Evolutionary conservation across 2,329 filamentous ascomycete genomes (phyloP).

Genomic region (Aspergillus pseudotamarii): DNA sequence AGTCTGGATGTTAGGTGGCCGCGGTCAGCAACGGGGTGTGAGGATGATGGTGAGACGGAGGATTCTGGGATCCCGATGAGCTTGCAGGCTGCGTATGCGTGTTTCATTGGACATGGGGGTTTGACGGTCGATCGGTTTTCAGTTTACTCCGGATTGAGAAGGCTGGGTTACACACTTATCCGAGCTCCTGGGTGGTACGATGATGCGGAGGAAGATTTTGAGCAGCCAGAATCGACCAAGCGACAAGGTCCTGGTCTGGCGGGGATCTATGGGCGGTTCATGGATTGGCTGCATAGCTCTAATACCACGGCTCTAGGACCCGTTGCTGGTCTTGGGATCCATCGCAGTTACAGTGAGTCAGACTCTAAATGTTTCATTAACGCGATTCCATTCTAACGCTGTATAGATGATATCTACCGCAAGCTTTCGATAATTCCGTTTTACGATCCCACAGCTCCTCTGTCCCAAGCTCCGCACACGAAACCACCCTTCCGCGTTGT

Average conservation of each 20-base stretch:
- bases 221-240: conserved; percentile 9
- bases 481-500: conserved; percentile 68
- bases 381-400: conserved; percentile 39
- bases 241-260: conserved; percentile 28
- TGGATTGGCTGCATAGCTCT: conserved; percentile 36
- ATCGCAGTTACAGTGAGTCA: conserved; percentile 54
- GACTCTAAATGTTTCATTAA: background rate
- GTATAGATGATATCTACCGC: conserved; percentile 69
- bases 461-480: conserved; percentile 26
- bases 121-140: conserved; percentile 78
- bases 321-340: conserved; percentile 55
- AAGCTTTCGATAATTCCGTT: conserved; percentile 73
- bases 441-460: conserved; percentile 59
- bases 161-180: conserved; percentile 78
- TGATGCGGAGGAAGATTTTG: conserved; percentile 27
- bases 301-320: conserved; percentile 47
- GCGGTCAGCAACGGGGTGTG: conserved; percentile 34
- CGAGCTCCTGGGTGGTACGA: conserved; percentile 63
- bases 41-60: conserved; percentile 46
- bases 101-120: conserved; percentile 71
- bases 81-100: conserved; percentile 84
- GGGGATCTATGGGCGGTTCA: conserved; percentile 36
- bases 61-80: conserved; percentile 79
- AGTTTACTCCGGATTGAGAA: conserved; percentile 82
- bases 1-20: conserved; percentile 88